Base-by-base conservation (phyloP, 495 filamentous ascomycete species). In the Talaromyces proteolyticus region DNA sequence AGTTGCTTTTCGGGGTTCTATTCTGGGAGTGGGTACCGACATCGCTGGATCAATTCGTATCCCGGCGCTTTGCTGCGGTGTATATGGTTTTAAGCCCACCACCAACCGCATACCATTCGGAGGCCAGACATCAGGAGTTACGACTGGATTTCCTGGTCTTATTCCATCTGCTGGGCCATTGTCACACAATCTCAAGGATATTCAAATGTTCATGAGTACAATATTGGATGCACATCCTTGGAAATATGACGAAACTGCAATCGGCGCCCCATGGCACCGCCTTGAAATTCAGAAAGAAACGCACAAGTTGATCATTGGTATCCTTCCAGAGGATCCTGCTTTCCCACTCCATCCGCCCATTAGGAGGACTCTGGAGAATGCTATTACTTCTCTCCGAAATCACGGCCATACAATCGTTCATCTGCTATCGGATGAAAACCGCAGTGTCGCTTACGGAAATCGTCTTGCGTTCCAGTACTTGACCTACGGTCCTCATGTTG, bases 1-100 rank as follows among this genome's bases (percentile, higher is more conserved):
- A 16, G 52, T 86, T 25, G 81, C 72, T 0, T 61, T 81, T 1
- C 60, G 76, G 1, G 84, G 83, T 1, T 80, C 76, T 25, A 64
- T 74, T 24, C 62, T 87, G 0, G 86, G 86, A 0, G 79, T 89
- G 37, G 85, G 84, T 0, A 83, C 80, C 0, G 85, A 88, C 55
- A 77, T 89, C 39, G 85, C 70, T 24, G 84, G 84, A 4, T 85
- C 79, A 5, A 84, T 88, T 53, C 70, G 84, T 0, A 72, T 71
- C 22, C 87, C 87, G 0, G 83, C 86, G 0, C 77, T 77, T n/a
- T 74, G 79, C 47, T 76, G 80, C 49, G 84, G 80, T 4, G 44
- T 89, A 1, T 89, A 78, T 63, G 83, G 82, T 0, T 63, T 87
- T 40, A 79, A 78, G 53, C 85, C 87, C 1, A 86, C 76, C 0